Conservation (phyloP, 164 flowering plant genomes). For the Magnolia changhungtana region DNA sequence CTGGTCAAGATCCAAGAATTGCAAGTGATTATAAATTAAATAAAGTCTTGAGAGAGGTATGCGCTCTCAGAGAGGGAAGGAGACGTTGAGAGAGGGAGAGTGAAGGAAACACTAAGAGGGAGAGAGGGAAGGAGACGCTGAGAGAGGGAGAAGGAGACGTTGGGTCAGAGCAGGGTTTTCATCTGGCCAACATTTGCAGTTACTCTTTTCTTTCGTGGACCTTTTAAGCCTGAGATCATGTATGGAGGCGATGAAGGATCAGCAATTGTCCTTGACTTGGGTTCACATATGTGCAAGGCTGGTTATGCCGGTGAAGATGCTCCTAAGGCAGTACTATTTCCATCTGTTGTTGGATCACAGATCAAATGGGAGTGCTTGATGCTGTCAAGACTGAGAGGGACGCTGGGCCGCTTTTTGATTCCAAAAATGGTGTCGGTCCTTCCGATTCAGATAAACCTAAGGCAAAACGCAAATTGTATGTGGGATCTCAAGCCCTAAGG, state of each 20-base stretch:
- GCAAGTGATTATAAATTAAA: too few relatives aligned
- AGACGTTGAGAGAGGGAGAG: too few relatives aligned
- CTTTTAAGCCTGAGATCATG: constrained; percentile 14
- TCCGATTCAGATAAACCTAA: constrained; percentile 62
- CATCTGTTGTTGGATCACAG: constrained; percentile 90
- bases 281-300: constrained; percentile 97
- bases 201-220: neutral
- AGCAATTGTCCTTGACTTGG: constrained; percentile 88
- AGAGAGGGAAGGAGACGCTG: too few relatives aligned
- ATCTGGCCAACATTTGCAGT: neutral
- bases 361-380: constrained; percentile 63
- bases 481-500: constrained; percentile 84
- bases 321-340: constrained; percentile 96
- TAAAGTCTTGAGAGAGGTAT: too few relatives aligned
- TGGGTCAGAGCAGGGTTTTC: neutral
- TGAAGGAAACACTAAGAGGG: too few relatives aligned
- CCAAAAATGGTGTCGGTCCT: constrained; percentile 43
- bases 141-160: too few relatives aligned
- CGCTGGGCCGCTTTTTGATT: constrained; percentile 9
- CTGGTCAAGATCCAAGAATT: too few relatives aligned
- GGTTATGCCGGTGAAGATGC: constrained; percentile 99
- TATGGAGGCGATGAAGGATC: constrained; percentile 74
- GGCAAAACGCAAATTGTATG: constrained; percentile 76
- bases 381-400: constrained; percentile 59
- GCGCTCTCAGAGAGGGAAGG: too few relatives aligned